Evolutionary conservation across 2,329 filamentous ascomycete species (phyloP).

Genomic region (Lomentospora prolificans): DNA sequence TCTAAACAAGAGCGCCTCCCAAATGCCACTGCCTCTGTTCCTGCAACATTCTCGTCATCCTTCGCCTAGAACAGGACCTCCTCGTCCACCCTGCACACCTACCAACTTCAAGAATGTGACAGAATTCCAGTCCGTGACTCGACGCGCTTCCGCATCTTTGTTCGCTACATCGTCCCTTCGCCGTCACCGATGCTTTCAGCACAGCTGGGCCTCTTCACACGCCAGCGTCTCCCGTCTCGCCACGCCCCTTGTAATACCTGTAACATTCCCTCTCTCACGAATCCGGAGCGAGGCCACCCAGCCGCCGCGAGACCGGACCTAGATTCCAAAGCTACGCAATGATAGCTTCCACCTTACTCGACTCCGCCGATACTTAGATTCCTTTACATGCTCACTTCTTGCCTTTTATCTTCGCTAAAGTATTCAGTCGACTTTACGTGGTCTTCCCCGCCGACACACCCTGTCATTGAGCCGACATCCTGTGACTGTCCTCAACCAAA

Average conservation of each 20-base stretch:
- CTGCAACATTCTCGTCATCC: background rate
- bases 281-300: background rate
- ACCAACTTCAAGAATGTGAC: slow-evolving; percentile 4
- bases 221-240: background rate
- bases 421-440: background rate
- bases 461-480: background rate
- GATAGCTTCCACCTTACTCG: background rate
- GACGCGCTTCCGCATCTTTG: background rate
- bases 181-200: slow-evolving; percentile 9
- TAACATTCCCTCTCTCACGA: background rate
- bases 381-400: background rate
- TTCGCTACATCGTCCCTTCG: background rate
- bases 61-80: background rate
- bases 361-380: background rate
- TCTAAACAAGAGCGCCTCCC: background rate
- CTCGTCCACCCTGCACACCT: background rate
- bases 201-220: background rate
- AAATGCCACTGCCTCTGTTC: background rate
- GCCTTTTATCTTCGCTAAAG: no score
- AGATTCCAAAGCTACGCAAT: background rate
- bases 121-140: slow-evolving; percentile 5
- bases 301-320: background rate
- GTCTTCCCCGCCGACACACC: background rate
- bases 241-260: background rate
- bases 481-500: background rate